Evolutionary conservation across 2,329 filamentous ascomycete species (phyloP), one percentile per base, ranked within the genome.

Genomic region (Aureobasidium lini): DNA sequence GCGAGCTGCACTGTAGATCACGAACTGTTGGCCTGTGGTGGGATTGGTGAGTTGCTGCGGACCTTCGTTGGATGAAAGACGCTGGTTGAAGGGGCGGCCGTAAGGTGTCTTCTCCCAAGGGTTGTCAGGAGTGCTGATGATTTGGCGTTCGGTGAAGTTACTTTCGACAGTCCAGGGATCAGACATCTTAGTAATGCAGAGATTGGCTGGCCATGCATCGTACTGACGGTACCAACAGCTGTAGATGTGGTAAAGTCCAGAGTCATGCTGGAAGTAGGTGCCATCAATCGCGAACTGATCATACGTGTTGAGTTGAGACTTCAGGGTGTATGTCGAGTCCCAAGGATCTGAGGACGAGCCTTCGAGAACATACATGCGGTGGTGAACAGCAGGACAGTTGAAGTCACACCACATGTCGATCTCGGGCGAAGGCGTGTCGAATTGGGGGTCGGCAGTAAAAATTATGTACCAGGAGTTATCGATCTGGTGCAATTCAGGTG

Each of bases 281-380:
- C 78, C 79, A 59, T 81, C 78, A 61, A 81, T 81, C 23, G 78
- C 77, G 63, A 81, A 81, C 61, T 81, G 78, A 62, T 80, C 72
- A 63, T 74, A 81, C 0, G 78, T 81, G 63, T 80, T 69, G 16
- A 81, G 70, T 63, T 79, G 70, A 40, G 72, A 65, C 57, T 79
- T 79, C 67, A 76, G 70, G 3, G 68, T 72, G 64, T 76, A 81
- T 32, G 68, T 68, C 15, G 74, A 72, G 0, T 68, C 69, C 78
- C 77, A 80, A 0, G 77, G 76, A 63, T 79, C 74, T 1, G 70
- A 63, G 2, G 70, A 70, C 6, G 68, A 67, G 39, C 74, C 72
- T 64, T 78, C 75, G 15, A 80, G 70, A 1, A 79, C 76, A 64
- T 75, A 80, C 78, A 81, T 81, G 18, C 79, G 69, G 65, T 81